These are phyloP conservation scores for Paramyrothecium sp. DNA, from an alignment of 2,329 filamentous ascomycete genomes.

Conservation along the genomic window DNA sequence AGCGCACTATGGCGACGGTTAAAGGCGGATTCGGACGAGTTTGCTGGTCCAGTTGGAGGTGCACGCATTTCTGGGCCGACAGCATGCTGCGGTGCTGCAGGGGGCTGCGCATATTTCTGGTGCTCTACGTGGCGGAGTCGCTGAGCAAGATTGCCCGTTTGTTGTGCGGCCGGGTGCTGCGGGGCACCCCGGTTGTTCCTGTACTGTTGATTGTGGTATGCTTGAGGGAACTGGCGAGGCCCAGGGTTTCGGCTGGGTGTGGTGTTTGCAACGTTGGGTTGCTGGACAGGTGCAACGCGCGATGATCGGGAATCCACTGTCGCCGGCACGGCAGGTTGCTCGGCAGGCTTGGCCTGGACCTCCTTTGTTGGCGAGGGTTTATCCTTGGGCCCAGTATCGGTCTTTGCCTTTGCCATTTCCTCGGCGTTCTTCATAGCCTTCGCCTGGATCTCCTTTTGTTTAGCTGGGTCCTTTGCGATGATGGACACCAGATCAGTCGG, in stretches of 20 bases:
- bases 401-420: constrained; percentile 56
- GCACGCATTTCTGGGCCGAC: constrained; percentile 64
- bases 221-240: constrained; percentile 44
- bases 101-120: constrained; percentile 46
- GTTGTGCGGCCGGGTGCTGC: constrained; percentile 38
- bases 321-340: constrained; percentile 16
- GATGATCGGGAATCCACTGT: constrained; percentile 25
- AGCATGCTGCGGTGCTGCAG: constrained; percentile 45
- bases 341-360: constrained; percentile 36
- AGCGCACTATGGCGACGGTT: constrained; percentile 51
- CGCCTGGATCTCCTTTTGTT: constrained; percentile 89
- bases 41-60: constrained; percentile 72
- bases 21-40: constrained; percentile 50
- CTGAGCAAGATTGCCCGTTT: constrained; percentile 45
- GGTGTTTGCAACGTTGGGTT: constrained; percentile 21
- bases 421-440: constrained; percentile 79
- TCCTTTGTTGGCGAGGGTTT: constrained; percentile 20
- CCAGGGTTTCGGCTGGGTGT: constrained; percentile 43
- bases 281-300: constrained; percentile 32
- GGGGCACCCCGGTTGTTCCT: constrained; percentile 45
- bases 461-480: constrained; percentile 92
- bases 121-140: constrained; percentile 52
- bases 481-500: constrained; percentile 91
- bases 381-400: constrained; percentile 42
- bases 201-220: constrained; percentile 45